Base-by-base conservation (phyloP, 2,329 filamentous ascomycete species). In the Hypoxylon rubiginosum region DNA sequence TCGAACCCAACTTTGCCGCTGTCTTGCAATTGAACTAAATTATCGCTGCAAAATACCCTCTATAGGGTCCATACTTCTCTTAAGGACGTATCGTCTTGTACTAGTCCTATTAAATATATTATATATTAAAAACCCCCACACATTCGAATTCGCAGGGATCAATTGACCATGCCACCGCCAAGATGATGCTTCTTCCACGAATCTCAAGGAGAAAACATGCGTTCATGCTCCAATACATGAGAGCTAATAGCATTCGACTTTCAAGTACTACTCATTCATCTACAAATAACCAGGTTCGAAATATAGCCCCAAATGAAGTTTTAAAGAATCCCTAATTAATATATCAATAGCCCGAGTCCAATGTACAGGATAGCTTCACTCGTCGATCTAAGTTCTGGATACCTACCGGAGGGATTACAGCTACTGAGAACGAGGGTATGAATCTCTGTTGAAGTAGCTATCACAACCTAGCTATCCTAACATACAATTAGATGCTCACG, bases 341-440 rank as follows among this genome's bases (percentile, higher is more conserved):
- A 7, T 45, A 55, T 63, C 7, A 0, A 50, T 56, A 71, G 72
- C 30, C 39, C 30, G 60, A 54, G 30, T 52, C 51, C n/a, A 34
- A 52, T n/a, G 21, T 51, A 52, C 48, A 66, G 49, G 63, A 64
- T 19, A 64, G 46, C 17, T 73, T 72, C 43, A 61, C 73, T 49
- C 72, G 90, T 68, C 78, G 95, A 9, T 95, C 93, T 3, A 89
- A 84, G 49, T 87, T 94, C 78, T 97, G 94, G 93, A 84, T 90
- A 28, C 93, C 94, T 1, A 92, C 90, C 0, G 90, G 90, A 46
- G 90, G 91, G 7, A 88, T 92, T 58, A 83, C 89, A 63, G 82
- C 83, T 43, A 82, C 82, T 26, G 81, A 86, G 46, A 82, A 85
- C 56, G 88, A 88, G 79, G 82, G 86, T 87, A 74, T 70, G 76